Base-by-base conservation (phyloP, 2,329 filamentous ascomycete genomes). In the Catunica adiposa region DNA sequence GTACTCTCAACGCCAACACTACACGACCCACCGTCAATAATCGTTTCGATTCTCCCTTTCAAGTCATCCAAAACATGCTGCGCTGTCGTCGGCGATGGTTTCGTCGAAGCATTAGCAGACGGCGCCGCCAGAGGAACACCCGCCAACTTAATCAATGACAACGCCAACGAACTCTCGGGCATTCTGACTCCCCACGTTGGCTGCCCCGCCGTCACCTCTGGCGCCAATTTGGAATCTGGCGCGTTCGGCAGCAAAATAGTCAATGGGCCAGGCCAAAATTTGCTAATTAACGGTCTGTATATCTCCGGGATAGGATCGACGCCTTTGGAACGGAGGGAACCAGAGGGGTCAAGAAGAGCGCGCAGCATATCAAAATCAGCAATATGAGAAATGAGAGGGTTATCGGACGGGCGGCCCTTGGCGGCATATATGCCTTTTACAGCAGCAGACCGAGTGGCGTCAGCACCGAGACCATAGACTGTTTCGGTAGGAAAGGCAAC, bases 401-500 rank as follows among this genome's bases (percentile, higher is more conserved):
- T 98, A 66, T 98, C 92, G 5, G 84, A 85, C 2, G 92, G 92
- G 56, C 92, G 73, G 56, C 88, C 85, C 70, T 98, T 98, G 54
- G 87, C 89, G 22, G 79, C 75, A 68, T 92, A 98, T 61, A 98
- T 98, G n/a, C 89, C 89, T 64, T 77, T 81, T 5, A 97, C 90
- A 1, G 90, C 85, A 23, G 72, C 74, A 63, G 83, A 88, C 62
- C 88, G 79, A 25, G 89, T 97, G 9, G 92, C 92, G 70, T 97
- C 92, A 14, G 92, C 92, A n/a, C 89, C 92, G 6, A 98, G 76
- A 0, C 92, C 92, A 66, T 98, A 98, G 0, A 98, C 92, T 0
- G 92, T 98, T 70, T 98, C 92, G 0, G 92, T 98, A 0, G 92
- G 92, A 66, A 98, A 98, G 1, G 87, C 92, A 51, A 98, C 88